These are phyloP conservation scores for Aspergillus unguis DNA, from an alignment of 2,329 filamentous ascomycete genomes.

Conservation along the genomic window DNA sequence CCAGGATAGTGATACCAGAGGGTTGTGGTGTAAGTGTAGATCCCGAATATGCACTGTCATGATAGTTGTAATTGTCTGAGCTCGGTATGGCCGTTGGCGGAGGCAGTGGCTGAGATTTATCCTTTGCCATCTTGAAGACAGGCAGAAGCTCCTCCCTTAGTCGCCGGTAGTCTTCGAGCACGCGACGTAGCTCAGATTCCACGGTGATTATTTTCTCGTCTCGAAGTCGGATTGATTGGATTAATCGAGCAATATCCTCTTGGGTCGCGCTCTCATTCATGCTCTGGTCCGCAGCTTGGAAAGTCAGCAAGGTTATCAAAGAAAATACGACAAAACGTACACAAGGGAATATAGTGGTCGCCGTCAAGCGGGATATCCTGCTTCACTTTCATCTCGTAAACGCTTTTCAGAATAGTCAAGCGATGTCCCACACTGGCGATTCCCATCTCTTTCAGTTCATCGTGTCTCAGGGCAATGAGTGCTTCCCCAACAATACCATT, in stretches of 20 bases:
- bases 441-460: constrained; percentile 93
- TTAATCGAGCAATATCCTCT: constrained; percentile 87
- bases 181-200: constrained; percentile 76
- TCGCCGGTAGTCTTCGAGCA: constrained; percentile 84
- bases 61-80: constrained; percentile 24
- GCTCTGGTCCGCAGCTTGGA: constrained; percentile 79
- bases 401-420: constrained; percentile 88
- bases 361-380: constrained; percentile 88
- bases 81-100: constrained; percentile 39
- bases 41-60: constrained; percentile 24
- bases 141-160: constrained; percentile 89
- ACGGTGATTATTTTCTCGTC: constrained; percentile 84
- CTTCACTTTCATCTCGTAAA: constrained; percentile 93
- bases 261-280: constrained; percentile 84
- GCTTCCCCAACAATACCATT: constrained; percentile 94
- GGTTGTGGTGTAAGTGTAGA: constrained; percentile 36
- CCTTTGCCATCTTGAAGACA: constrained; percentile 84
- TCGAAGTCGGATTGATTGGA: constrained; percentile 81
- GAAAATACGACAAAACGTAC: constrained; percentile 53
- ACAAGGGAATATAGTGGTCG: constrained; percentile 89
- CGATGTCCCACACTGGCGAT: constrained; percentile 90
- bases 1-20: constrained; percentile 29
- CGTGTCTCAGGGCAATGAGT: constrained; percentile 80
- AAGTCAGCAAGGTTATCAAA: constrained; percentile 17
- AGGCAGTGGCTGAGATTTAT: constrained; percentile 83